Evolutionary conservation across 1,284 basidiomycete genomes (phyloP), one percentile per base, ranked within the genome.

Genomic region (Golubevia pallescens): DNA sequence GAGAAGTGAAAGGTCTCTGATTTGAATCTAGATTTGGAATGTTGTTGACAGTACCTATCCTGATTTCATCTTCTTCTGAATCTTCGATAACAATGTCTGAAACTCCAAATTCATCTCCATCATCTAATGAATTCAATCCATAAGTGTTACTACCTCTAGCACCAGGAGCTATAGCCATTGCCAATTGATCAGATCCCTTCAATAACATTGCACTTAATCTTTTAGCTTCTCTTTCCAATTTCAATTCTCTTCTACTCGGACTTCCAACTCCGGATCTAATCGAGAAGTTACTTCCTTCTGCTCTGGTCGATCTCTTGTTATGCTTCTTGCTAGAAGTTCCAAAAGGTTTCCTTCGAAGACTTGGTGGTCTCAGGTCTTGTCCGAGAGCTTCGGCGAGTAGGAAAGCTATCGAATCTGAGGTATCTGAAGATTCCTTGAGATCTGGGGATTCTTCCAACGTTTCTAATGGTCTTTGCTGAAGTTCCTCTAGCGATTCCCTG

Each of bases 131-230:
- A 13, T 74, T 68, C 51, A 74, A 23, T 7, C 64, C 68, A 65
- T 71, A 42, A 0, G 68, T 68, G 16, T 70, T 16, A 42, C 68
- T 69, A 2, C 73, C 70, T 8, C 73, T 52, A 6, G 73, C 73
- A 3, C 68, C 73, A 0, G 73, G 73, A 2, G 73, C 73, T 52
- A 74, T 28, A 54, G 60, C 68, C 7, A 74, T 57, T 34, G 73
- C 70, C 1, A 74, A 48, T 1, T 70, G 70, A 57, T 74, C 70
- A n/a, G 73, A 74, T 0, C 73, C 73, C 0, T 64, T 69, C 1
- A 74, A 59, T 16, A 74, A 61, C 73, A 74, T 69, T 1, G 73
- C 70, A 57, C 70, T 72, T 2, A 74, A 64, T 1, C 70, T 19
- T 3, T 67, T 54, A 6, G 66, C 73, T 52, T 72, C 68, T 21